Base-by-base conservation (phyloP, 345 rosid genomes). In the Aquilaria sinensis region DNA sequence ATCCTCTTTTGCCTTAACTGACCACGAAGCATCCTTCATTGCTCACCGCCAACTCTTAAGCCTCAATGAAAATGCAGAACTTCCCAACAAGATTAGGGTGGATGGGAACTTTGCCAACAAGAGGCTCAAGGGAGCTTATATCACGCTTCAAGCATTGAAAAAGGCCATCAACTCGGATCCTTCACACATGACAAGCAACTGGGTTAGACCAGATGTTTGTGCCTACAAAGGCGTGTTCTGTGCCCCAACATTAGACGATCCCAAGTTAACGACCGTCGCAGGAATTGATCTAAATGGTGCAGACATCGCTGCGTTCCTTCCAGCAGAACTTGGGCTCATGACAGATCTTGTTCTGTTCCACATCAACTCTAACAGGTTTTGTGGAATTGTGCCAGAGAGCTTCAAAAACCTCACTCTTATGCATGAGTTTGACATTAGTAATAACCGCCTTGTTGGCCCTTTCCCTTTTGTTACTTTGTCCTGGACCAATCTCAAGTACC, bases 361-460 rank as follows among this genome's bases (percentile, higher is more conserved):
- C 62, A 46, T 90, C 13, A 90, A 88, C 68, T 70, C 91, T 0
- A 90, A 90, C 74, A 60, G 96, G 15, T 85, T 88, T 37, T 90
- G 97, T 61, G 97, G 97, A 45, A 75, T 88, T 65, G 64, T 90
- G 31, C 97, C 97, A 3, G 68, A 69, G 57, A 82, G 79, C 72
- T 14, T 90, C 0, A 63, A 74, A 10, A 81, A 68, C 57, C 75
- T 88, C 33, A 72, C 30, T 9, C 60, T 79, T 30, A 80, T 88
- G 83, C 62, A 72, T 12, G 97, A 91, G 73, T 86, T 88, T 31
- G 97, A 91, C 69, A 71, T 88, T 58, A 88, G 94, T 66, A 91
- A 84, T 74, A 91, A 91, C 67, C 76, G 94, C 0, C 82, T 91
- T 6, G 97, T 85, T 5, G 95, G 92, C 4, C 33, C 64, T 12